A percentile compares a stretch with the other conserved stretches of the same genome.
phyloP scores from a whole-genome alignment of 805 yeast genomes.

The Kuraishia molischiana region DNA sequence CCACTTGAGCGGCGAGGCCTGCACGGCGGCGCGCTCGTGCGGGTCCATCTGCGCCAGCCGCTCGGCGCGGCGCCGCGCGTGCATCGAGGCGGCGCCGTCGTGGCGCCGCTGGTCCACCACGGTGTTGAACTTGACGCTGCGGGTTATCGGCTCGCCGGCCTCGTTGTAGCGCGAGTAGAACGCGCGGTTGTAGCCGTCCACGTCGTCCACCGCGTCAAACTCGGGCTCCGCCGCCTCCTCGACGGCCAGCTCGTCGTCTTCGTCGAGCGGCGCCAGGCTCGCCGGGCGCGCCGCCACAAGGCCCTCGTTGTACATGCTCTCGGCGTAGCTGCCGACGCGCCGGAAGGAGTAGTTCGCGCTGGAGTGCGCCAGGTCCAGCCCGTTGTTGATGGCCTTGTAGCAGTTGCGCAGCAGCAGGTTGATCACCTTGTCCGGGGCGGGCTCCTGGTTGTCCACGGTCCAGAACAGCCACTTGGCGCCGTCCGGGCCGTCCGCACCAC shows the following conservation, averaged over 20 bases:
- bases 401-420: slow-evolving; percentile 36
- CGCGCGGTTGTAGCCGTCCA: slow-evolving; percentile 15
- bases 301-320: slow-evolving; percentile 5
- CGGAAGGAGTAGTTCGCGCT: slow-evolving; percentile 7
- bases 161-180: slow-evolving; percentile 17
- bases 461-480: slow-evolving; percentile 18
- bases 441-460: slow-evolving; percentile 21
- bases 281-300: slow-evolving; percentile 4
- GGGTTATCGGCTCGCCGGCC: slow-evolving; percentile 13
- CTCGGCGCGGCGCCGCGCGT: not conserved
- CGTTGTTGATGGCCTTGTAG: slow-evolving; percentile 32
- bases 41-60: not conserved
- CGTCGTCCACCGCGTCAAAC: slow-evolving; percentile 8
- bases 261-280: not conserved
- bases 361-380: slow-evolving; percentile 11
- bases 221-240: not conserved
- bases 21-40: not conserved
- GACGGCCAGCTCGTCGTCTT: not conserved
- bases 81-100: slow-evolving; percentile 5
- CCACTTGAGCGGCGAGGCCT: slow-evolving; percentile 10
- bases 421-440: slow-evolving; percentile 24
- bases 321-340: slow-evolving; percentile 19
- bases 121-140: slow-evolving; percentile 19
- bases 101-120: slow-evolving; percentile 16
- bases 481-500: not conserved